Conservation (phyloP, 2,329 filamentous ascomycete species). For the Periconia sp. region DNA sequence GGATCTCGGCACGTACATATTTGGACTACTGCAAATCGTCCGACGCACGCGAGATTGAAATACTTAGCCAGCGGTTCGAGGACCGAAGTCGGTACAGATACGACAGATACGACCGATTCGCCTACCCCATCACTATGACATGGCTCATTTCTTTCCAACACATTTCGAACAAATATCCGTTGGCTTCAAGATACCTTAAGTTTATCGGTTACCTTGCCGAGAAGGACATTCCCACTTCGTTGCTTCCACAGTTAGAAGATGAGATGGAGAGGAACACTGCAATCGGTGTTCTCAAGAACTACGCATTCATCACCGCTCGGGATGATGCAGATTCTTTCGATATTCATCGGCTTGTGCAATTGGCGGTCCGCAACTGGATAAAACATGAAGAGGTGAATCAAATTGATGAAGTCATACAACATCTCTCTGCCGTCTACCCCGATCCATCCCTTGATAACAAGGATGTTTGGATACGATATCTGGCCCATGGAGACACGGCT, state of each 20-base stretch:
- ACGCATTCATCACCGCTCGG: not conserved
- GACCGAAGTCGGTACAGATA: slow-evolving; percentile 33
- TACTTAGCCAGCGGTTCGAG: slow-evolving; percentile 37
- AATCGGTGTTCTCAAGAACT: not conserved
- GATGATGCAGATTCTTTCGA: not conserved
- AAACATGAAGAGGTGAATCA: not conserved
- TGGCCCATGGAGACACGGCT: not conserved
- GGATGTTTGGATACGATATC: not conserved
- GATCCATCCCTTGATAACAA: not conserved
- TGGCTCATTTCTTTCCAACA: slow-evolving; percentile 46
- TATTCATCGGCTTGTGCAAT: not conserved
- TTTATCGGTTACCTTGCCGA: not conserved
- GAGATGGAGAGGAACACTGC: not conserved
- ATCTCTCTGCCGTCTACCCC: not conserved
- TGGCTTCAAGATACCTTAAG: not conserved
- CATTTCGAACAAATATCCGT: slow-evolving; percentile 20
- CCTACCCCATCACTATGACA: slow-evolving; percentile 39
- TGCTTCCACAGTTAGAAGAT: not conserved
- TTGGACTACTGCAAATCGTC: not conserved
- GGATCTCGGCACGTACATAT: not conserved
- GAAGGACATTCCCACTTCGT: not conserved
- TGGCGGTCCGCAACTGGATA: not conserved
- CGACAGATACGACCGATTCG: too few relatives aligned
- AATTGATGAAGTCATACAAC: not conserved
- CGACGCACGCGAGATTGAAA: slow-evolving; percentile 16